Evolutionary conservation across 768 basidiomycete genomes (phyloP), one percentile per base, ranked within the genome.

Genomic region (Ramaria rubella): DNA sequence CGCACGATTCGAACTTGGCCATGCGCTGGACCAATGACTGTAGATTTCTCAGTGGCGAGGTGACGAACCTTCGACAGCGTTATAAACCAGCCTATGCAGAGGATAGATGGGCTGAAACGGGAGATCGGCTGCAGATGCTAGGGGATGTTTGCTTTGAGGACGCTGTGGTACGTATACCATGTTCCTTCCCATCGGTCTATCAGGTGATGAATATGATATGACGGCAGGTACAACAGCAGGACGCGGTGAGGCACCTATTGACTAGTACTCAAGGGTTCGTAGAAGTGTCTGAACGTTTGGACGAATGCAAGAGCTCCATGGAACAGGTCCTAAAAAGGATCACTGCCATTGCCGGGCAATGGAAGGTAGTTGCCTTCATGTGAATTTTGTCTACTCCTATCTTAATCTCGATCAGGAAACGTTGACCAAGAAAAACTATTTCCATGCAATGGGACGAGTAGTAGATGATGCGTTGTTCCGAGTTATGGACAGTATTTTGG

Each of bases 1-100:
- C 65, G 23, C 68, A 75, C 34, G 72, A 77, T 0, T 72, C 84
- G 9, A 81, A 80, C 19, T 69, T 75, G 26, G 74, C 78, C 1
- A 84, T 95, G 78, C 80, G 81, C 49, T 87, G 87, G 66, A 83
- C 89, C 17, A 96, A 96, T 66, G 87, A 94, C 60, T 90, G 85
- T 61, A 63, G 79, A 21, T 90, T 86, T 66, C 75, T 94, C 26
- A 75, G 75, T 29, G 68, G 70, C 21, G 79, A 86, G 61, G 66
- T 86, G 0, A 73, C 72, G 56, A 73, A 72, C 27, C 59, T 82
- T 21, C 70, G 68, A 45, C 60, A 64, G n/a, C 52, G 57, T 6
- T 46, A 52, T 29, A 57, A 53, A 8, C 66, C 57, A 7, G 57
- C 61, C 1, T 43, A 58, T 9, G 59, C 61, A 29, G 68, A 73